Conservation (phyloP, 441 rosid genomes). For the Euphorbia corollata region DNA sequence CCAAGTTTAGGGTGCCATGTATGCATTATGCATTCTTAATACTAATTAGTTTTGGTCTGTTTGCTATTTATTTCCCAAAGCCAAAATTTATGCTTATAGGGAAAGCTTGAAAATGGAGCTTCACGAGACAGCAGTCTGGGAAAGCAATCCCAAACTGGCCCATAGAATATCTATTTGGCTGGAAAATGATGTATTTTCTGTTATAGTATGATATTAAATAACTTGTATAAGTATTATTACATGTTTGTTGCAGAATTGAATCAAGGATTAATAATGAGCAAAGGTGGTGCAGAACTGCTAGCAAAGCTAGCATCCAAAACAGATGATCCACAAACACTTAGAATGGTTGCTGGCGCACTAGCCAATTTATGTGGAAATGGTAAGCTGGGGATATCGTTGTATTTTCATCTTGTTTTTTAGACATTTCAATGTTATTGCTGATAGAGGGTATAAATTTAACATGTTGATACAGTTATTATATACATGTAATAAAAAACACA, state of each 20-base stretch:
- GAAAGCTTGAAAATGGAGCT: no score
- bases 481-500: not conserved
- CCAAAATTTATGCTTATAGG: no score
- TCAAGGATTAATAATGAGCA: conserved; percentile 81
- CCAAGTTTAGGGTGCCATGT: no score
- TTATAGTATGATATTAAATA: no score
- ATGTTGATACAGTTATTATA: no score
- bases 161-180: not conserved
- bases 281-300: conserved; percentile 71
- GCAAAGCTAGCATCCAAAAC: conserved; percentile 64
- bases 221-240: not conserved
- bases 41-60: no score
- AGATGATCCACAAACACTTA: conserved; percentile 74
- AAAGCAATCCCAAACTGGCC: no score
- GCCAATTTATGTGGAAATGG: conserved; percentile 93
- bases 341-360: conserved; percentile 93
- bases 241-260: conserved; percentile 45
- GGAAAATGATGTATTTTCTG: not conserved
- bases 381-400: conserved; percentile 25
- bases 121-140: no score
- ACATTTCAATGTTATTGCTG: not conserved
- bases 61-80: no score
- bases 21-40: no score
- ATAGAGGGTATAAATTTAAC: no score
- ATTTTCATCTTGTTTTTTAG: not conserved